These are phyloP conservation scores for Plasmodium yoelii DNA, from an alignment of 169 alveolate species.

Conservation along the genomic window DNA sequence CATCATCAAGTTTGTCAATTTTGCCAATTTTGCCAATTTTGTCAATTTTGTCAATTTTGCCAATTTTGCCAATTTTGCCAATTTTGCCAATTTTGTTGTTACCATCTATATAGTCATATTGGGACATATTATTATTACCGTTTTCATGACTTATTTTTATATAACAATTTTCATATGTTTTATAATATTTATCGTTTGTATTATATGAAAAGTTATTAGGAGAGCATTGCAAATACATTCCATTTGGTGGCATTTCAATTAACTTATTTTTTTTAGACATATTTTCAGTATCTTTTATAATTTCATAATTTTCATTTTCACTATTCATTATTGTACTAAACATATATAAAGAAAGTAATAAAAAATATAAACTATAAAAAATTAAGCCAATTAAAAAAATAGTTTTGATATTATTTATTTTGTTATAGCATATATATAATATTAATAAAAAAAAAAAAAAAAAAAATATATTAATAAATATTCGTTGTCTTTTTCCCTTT, in stretches of 20 bases:
- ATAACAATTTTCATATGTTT: not conserved
- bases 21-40: too few species aligned
- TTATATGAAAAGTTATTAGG: not conserved
- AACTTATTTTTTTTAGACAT: too few species aligned
- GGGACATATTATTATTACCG: not conserved
- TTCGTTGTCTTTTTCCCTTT: conserved; percentile 10
- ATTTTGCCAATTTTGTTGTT: not conserved
- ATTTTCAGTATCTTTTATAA: too few species aligned
- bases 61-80: too few species aligned
- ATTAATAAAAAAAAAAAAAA: conserved; percentile 10
- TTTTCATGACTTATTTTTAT: not conserved
- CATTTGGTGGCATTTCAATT: not conserved
- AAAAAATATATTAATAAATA: conserved; percentile 12
- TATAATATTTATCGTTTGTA: not conserved
- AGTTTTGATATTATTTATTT: conserved; percentile 23
- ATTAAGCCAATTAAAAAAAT: conserved; percentile 27
- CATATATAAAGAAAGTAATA: conserved; percentile 35
- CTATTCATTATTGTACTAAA: conserved; percentile 50
- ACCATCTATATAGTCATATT: not conserved
- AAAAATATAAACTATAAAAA: conserved; percentile 33
- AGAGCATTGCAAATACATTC: not conserved
- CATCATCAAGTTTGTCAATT: conserved; percentile 7
- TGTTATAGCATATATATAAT: conserved; percentile 14
- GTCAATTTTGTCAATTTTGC: too few species aligned
- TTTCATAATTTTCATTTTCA: conserved; percentile 12